phyloP scores from a whole-genome alignment of 1,284 basidiomycete species.

The Ganoderma sinense region DNA sequence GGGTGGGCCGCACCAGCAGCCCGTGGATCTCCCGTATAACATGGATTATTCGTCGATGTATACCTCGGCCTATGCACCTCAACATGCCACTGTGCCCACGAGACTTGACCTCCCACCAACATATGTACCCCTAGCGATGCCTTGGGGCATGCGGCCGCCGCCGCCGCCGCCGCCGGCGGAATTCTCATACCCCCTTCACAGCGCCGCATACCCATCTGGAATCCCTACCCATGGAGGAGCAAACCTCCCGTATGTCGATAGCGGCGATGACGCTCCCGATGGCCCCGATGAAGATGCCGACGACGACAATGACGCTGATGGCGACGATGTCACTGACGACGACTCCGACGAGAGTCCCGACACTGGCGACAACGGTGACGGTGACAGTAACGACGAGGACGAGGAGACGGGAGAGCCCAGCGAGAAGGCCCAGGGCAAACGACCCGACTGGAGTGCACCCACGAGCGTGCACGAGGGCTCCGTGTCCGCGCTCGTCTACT shows the following conservation, averaged over 20 bases:
- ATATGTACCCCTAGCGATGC: not conserved
- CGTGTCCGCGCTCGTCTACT: constrained; percentile 29
- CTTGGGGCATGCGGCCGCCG: no score
- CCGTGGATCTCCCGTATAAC: not conserved
- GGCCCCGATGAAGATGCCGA: not conserved
- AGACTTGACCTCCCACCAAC: not conserved
- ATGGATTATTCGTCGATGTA: not conserved
- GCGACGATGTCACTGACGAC: not conserved
- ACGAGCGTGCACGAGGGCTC: constrained; percentile 11
- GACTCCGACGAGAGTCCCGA: no score
- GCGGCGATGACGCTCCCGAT: not conserved
- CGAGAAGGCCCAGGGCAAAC: not conserved
- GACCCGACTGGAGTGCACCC: not conserved
- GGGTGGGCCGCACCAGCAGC: not conserved
- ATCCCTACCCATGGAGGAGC: not conserved
- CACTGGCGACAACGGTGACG: not conserved
- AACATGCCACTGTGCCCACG: not conserved
- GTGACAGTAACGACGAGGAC: not conserved
- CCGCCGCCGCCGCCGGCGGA: not conserved
- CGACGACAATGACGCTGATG: not conserved
- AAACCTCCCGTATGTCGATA: not conserved
- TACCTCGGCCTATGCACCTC: not conserved
- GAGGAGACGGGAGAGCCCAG: constrained; percentile 2
- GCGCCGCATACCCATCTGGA: not conserved
- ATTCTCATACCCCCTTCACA: not conserved